Base-by-base conservation (phyloP, 208 protist species). In the Leishmania martiniquensis region DNA sequence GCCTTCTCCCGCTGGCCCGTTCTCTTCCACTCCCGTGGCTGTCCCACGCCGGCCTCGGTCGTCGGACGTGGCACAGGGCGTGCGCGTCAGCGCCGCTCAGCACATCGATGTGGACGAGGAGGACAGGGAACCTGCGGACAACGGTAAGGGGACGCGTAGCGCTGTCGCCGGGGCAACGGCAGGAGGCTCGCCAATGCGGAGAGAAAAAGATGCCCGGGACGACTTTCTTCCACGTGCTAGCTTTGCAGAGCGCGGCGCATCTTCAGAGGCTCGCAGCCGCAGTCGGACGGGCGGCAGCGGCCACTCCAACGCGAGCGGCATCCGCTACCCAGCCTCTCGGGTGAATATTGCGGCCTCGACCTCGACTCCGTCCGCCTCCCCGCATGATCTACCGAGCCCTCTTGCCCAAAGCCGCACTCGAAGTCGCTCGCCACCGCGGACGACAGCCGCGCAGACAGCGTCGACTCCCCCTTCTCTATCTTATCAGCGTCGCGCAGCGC, bases 91-190 rank as follows among this genome's bases (percentile, higher is more conserved):
- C 32, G 70, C 55, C 20, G 72, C 78, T 29, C 52, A 65, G 37
- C 72, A 39, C 44, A 51, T 77, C 25, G 34, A 68, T 47, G 78
- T 77, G 22, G 66, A 77, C 4, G 66, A 6, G 25, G 34, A 52
- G n/a, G 72, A 72, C 7, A 32, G 47, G 25, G 54, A 81, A 3
- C 45, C 15, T 42, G 70, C 60, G 2, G 52, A 42, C 44, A 72
- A 34, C 17, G 49, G 2, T 29, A 7, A 29, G 17, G n/a, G 32
- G 32, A 52, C 32, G 68, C n/a, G 49, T 29, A 22, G 9, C 22
- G 49, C 65, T 69, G 22, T 49, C 65, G 65, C 39, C 20, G 42
- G 49, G 42, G 65, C 65, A 10, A 12, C 44, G 20, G 12, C 49
- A 2, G 71, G 44, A 71, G 37, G 25, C 25, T 69, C 65, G 25